Evolutionary conservation across 148 eudicot species (phyloP), one percentile per base, ranked within the genome.

Genomic region (Limonium bicolor): DNA sequence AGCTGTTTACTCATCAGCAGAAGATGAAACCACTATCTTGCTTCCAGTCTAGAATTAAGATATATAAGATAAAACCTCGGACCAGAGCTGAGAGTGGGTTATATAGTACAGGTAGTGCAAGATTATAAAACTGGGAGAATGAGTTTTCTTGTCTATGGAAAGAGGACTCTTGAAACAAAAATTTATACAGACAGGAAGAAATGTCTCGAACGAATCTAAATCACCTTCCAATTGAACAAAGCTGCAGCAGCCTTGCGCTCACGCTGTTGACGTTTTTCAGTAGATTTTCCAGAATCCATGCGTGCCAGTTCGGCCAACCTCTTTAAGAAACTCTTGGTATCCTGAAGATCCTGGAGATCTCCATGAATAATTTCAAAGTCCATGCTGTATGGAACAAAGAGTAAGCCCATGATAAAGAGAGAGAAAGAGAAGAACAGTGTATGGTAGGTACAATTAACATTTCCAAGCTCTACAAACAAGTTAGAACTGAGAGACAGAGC

Each of bases 181-280:
- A 18, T 28, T 22, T 7, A 7, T 37, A 28, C 18, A 18, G 5
- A 32, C 36, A 13, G 24, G 6, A 4, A 36, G 22, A 31, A 19
- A 20, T n/a, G n/a, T n/a, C n/a, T n/a, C n/a, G n/a, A n/a, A n/a
- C n/a, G n/a, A n/a, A n/a, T n/a, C n/a, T n/a, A n/a, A n/a, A n/a
- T n/a, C 9, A 82, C 96, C 96, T 87, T 78, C 96, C 94, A 87
- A 67, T 73, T 82, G 57, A 87, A 76, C 54, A 78, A 76, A 43
- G 77, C 67, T 27, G 80, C 83, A 43, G 96, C 96, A 60, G 96
- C 96, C 62, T 64, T 73, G 20, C 62, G 62, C 62, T 87, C 96
- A 43, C 94, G 71, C 7, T 46, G 48, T 46, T 68, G 65, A 48
- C 34, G 79, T 48, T 82, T 87, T 50, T 57, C 84, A 12, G 63